Conservation (phyloP, 2,329 filamentous ascomycete species). For the Penicillium griseofulvum region DNA sequence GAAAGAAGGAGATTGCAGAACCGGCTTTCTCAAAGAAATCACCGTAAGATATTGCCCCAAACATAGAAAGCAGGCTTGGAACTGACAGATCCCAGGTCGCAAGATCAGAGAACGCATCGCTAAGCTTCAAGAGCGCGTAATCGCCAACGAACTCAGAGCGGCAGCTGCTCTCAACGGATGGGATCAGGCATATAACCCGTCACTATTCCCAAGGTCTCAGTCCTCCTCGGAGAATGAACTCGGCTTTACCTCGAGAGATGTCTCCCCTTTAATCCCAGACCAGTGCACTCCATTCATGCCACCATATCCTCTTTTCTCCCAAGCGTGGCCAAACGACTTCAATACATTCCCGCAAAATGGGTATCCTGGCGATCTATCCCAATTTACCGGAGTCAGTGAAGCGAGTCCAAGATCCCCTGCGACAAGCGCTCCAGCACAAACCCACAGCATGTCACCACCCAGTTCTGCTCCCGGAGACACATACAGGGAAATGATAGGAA, state of each 20-base stretch:
- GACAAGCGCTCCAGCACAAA: not conserved
- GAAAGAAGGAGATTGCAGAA: constrained; percentile 34
- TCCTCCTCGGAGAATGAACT: constrained; percentile 5
- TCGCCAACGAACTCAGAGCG: constrained; percentile 34
- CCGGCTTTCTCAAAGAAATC: constrained; percentile 34
- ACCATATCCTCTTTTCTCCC: not conserved
- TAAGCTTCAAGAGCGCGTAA: constrained; percentile 36
- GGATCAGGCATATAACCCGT: constrained; percentile 22
- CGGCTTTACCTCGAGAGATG: not conserved
- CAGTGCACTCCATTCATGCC: constrained; percentile 8
- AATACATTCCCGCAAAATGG: not conserved
- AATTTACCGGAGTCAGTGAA: not conserved
- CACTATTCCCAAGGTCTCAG: constrained; percentile 6
- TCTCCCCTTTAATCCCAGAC: not conserved
- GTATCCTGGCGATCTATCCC: not conserved
- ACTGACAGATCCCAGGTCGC: constrained; percentile 21
- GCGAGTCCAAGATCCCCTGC: not conserved
- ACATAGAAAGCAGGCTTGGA: too few species aligned
- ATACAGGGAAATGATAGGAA: not conserved
- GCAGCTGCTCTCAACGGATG: constrained; percentile 30
- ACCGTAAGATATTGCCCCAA: constrained; percentile 21
- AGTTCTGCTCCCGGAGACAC: not conserved
- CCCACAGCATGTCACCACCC: not conserved
- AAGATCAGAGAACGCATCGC: constrained; percentile 37
- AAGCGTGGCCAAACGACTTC: constrained; percentile 6